Evolutionary conservation across 2,329 filamentous ascomycete genomes (phyloP), one percentile per base, ranked within the genome.

Genomic region (Dactylellina sp.): DNA sequence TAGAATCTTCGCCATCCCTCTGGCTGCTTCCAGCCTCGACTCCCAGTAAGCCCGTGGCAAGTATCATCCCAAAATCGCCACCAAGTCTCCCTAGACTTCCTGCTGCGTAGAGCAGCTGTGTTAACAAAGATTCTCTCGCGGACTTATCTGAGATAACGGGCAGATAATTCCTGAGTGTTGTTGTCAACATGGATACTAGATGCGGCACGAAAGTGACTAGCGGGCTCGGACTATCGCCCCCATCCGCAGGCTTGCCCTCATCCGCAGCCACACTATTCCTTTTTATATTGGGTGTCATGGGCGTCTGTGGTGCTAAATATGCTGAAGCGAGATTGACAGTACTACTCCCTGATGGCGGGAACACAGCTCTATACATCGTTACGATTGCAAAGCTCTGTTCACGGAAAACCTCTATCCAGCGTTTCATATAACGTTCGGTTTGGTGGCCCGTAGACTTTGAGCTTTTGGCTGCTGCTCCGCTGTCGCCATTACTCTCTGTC

Each of bases 311-410:
- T 2, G 68, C 60, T n/a, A 72, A 47, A 35, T 72, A 72, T 7
- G 68, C 68, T 2, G 60, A 65, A n/a, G 53, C 53, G 7, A 65
- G 52, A 9, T 60, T 64, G 7, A n/a, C 44, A 5, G 24, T 37
- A 3, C 52, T 32, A 22, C 68, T 65, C 2, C 66, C 68, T 2
- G 52, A 55, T 9, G 49, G 68, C 11, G 90, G 89, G 79, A 96
- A 96, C 62, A 98, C 92, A 78, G 90, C 95, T 78, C 89, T 91
- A 81, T 96, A 97, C 86, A 98, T 92, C 70, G 92, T 96, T 25
- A 98, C 88, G 72, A 98, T 96, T 46, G 90, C 91, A 81, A 99
- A 99, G 80, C 92, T 97, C 81, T 99, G 95, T 81, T 99, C 95
- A 59, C 95, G 90, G 80, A 98, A 98, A 25, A 99, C 93, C 80